Evolutionary conservation across 2,329 filamentous ascomycete species (phyloP).

Genomic region (Aspergillus pseudotamarii): DNA sequence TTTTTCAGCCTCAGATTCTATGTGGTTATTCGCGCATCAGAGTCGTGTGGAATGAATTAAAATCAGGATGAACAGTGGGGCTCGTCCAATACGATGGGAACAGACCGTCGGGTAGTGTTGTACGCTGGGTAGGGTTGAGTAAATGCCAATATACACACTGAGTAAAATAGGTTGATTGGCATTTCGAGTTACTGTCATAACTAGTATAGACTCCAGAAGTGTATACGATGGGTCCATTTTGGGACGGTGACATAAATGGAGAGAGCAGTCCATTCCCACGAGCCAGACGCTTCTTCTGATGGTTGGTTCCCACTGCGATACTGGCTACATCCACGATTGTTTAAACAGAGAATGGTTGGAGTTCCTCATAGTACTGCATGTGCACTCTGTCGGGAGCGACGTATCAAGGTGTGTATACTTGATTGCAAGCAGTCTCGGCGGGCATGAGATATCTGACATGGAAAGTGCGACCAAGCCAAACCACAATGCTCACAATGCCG

Average conservation of each 20-base stretch:
- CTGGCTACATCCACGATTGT: background rate
- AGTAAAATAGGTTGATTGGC: background rate
- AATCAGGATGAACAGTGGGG: conserved; percentile 2
- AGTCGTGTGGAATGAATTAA: background rate
- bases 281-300: background rate
- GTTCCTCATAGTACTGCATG: conserved; percentile 47
- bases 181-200: background rate
- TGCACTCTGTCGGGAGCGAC: conserved; percentile 42
- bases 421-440: background rate
- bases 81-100: background rate
- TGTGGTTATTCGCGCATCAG: background rate
- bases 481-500: conserved; percentile 44
- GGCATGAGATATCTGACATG: background rate
- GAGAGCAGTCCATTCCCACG: background rate
- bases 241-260: background rate
- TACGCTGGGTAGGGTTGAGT: background rate
- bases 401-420: conserved; percentile 37
- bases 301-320: background rate
- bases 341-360: conserved; percentile 38
- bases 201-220: background rate
- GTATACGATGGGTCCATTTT: background rate
- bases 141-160: background rate
- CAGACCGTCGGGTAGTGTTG: background rate
- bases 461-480: conserved; percentile 49
- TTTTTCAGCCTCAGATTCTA: background rate